Conservation (phyloP, 305 asterid genomes). For the Solanum aculeatissimum region DNA sequence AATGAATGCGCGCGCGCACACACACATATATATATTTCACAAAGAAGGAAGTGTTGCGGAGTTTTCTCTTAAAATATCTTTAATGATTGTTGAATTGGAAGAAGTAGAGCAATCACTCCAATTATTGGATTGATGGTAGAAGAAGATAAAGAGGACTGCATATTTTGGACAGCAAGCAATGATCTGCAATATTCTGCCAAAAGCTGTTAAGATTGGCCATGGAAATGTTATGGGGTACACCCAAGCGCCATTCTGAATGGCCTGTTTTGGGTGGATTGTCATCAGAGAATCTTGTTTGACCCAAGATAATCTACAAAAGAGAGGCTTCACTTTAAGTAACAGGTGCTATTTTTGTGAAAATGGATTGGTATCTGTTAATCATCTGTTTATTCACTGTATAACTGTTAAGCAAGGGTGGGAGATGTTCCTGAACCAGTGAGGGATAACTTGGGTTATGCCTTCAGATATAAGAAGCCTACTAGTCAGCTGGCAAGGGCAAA, state of each 20-base stretch:
- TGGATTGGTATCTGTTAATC: not conserved
- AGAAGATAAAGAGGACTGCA: not conserved
- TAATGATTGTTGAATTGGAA: not conserved
- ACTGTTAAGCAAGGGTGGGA: not conserved
- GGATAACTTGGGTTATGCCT: not conserved
- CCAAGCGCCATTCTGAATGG: not conserved
- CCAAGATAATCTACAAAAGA: not conserved
- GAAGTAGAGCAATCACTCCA: not conserved
- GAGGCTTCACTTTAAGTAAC: not conserved
- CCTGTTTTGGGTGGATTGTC: not conserved
- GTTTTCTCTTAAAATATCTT: not conserved
- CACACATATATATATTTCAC: not conserved
- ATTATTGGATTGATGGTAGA: not conserved
- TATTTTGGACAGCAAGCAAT: not conserved
- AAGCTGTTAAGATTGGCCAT: not conserved
- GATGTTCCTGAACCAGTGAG: not conserved
- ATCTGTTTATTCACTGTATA: not conserved
- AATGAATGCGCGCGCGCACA: not conserved
- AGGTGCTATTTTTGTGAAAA: not conserved
- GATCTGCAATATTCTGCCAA: not conserved
- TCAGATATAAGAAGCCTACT: not conserved
- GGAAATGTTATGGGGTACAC: not conserved
- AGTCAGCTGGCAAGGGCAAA: not conserved
- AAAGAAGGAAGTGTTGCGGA: not conserved
- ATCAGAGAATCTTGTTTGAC: not conserved